Conservation (phyloP, 257 asterid genomes). For the Solanum sitiens region DNA sequence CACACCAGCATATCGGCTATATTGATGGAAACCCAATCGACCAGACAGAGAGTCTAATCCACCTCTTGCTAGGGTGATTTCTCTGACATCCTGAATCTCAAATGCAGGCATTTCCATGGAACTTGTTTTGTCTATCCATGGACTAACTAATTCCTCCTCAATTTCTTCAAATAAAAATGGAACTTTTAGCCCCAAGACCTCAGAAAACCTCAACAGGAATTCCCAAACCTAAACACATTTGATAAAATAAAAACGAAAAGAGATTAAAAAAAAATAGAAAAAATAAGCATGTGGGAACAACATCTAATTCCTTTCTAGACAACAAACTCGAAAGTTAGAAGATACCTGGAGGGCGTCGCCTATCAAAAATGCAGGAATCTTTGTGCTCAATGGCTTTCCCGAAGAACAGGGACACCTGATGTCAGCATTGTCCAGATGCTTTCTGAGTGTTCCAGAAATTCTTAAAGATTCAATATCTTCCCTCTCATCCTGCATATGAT, state of each 20-base stretch:
- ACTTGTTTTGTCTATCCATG: constrained; percentile 49
- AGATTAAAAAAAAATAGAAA: not conserved
- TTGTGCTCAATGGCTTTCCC: constrained; percentile 59
- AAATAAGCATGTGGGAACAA: constrained; percentile 13
- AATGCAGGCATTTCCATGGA: constrained; percentile 17
- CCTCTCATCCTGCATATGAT: constrained; percentile 12
- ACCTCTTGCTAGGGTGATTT: constrained; percentile 17
- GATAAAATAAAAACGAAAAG: not conserved
- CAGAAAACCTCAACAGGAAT: constrained; percentile 63
- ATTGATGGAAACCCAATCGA: constrained; percentile 15
- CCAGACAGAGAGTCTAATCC: constrained; percentile 24
- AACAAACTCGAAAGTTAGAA: not conserved
- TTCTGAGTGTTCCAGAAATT: constrained; percentile 24
- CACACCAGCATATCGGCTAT: constrained; percentile 40
- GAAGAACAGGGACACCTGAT: constrained; percentile 56
- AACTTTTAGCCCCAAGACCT: constrained; percentile 58
- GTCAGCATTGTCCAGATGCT: constrained; percentile 19
- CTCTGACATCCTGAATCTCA: constrained; percentile 22
- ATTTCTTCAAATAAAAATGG: constrained; percentile 67
- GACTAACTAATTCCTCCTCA: constrained; percentile 61
- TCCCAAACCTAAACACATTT: constrained; percentile 70
- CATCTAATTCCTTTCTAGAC: not conserved
- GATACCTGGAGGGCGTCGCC: constrained; percentile 89
- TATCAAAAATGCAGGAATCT: constrained; percentile 63
- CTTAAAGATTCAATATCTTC: constrained; percentile 21